Conservation (phyloP, 768 basidiomycete species). For the Suillus occidentalis region DNA sequence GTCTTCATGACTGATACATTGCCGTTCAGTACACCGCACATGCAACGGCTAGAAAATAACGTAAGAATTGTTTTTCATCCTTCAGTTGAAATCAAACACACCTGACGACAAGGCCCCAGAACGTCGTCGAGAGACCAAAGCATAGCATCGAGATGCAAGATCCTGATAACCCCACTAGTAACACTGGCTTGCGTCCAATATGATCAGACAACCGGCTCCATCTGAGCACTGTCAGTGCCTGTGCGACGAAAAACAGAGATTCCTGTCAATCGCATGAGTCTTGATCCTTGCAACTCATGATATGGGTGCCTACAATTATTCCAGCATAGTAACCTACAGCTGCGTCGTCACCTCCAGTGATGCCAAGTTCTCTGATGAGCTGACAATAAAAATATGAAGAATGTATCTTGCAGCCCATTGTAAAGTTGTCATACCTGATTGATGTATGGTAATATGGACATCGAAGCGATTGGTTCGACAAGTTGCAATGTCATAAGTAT, state of each 20-base stretch:
- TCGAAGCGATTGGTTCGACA: constrained; percentile 37
- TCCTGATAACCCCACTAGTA: constrained; percentile 62
- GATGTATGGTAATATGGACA: constrained; percentile 49
- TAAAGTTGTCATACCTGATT: constrained; percentile 36
- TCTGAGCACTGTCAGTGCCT: constrained; percentile 66
- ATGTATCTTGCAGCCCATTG: not conserved
- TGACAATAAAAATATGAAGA: not conserved
- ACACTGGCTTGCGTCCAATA: constrained; percentile 72
- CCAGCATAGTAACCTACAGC: constrained; percentile 72
- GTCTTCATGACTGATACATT: constrained; percentile 65
- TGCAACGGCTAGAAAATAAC: constrained; percentile 20
- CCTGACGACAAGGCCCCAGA: constrained; percentile 56
- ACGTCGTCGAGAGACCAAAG: constrained; percentile 70
- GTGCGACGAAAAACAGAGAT: constrained; percentile 76
- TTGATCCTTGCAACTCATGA: not conserved
- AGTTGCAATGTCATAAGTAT: constrained; percentile 35
- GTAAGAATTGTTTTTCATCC: not conserved
- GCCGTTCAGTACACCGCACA: constrained; percentile 39
- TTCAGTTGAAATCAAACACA: constrained; percentile 16
- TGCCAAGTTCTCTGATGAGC: constrained; percentile 6
- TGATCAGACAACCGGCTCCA: constrained; percentile 73
- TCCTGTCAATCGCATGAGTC: constrained; percentile 42
- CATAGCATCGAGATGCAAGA: constrained; percentile 65
- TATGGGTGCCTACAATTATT: constrained; percentile 48
- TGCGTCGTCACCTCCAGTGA: constrained; percentile 7